Conservation (phyloP, 2,329 filamentous ascomycete species). For the Sclerotinia spermophila region DNA sequence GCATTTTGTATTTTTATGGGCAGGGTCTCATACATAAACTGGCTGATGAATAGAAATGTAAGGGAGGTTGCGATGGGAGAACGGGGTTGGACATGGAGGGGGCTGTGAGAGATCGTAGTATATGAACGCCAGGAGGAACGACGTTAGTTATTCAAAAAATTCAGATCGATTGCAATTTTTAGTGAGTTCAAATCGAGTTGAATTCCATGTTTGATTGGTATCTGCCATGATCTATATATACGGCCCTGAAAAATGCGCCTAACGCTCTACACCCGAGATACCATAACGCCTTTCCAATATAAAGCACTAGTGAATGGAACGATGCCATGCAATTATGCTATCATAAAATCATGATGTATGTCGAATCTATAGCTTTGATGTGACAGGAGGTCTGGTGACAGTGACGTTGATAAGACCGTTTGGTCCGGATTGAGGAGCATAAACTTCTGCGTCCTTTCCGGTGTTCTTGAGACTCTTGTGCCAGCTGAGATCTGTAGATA, state of each 20-base stretch:
- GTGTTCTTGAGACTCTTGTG: constrained; percentile 95
- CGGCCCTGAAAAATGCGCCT: constrained; percentile 1
- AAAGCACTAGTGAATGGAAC: not conserved
- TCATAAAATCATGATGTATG: not conserved
- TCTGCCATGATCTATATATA: constrained; percentile 7
- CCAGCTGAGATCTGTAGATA: constrained; percentile 77
- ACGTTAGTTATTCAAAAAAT: not conserved
- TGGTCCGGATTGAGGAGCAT: constrained; percentile 85
- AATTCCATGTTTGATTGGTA: constrained; percentile 12
- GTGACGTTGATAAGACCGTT: constrained; percentile 96
- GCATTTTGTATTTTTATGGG: not conserved
- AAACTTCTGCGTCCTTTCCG: constrained; percentile 92
- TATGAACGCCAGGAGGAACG: no score
- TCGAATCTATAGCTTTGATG: constrained; percentile 31
- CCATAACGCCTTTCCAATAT: constrained; percentile 13
- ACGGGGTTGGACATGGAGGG: not conserved
- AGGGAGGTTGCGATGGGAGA: not conserved
- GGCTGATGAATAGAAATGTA: not conserved
- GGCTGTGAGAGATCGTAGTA: not conserved
- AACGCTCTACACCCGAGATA: not conserved
- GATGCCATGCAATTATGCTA: not conserved
- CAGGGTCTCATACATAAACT: no score
- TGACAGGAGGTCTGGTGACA: constrained; percentile 54
- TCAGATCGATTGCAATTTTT: no score
- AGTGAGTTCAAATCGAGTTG: constrained; percentile 24